Evolutionary conservation across 2,329 filamentous ascomycete genomes (phyloP), one percentile per base, ranked within the genome.

Genomic region (Sarocladium kiliense): DNA sequence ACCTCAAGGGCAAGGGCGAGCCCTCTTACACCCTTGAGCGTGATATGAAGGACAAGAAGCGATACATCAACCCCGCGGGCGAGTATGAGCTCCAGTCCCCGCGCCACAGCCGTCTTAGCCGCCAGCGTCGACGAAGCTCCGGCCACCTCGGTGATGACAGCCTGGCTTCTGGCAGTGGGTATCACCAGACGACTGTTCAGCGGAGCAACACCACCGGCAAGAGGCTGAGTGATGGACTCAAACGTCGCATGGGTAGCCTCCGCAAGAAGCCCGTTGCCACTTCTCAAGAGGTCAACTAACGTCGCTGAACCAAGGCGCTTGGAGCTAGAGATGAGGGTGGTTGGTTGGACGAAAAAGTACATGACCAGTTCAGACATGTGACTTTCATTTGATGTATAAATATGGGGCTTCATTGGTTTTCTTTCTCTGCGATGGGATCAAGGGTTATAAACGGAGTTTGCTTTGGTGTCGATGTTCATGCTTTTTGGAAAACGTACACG

Each of bases 1-100:
- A 95, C 64, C 78, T 89, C 59, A 92, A 93, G 69, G 90, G 89
- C 64, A 91, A 94, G 71, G 88, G 88, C 44, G 88, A 93, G 66
- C 88, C 89, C 2, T 84, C 81, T 2, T 94, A 81, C 71, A 82
- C 84, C 7, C 78, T 87, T 32, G 89, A 93, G 63, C 81, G 81
- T 59, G 80, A 82, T 1, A 71, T 85, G 21, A 88, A 88, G 67
- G 78, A 81, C 25, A 77, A 82, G 65, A 81, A 66, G 61, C 62
- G 63, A 19, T 65, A 65, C 56, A 63, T 63, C 37, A 66, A 68
- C 55, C 53, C 60, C 44, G 60, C 62, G 12, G 65, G 70, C 18
- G 64, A 69, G 19, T 59, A 65, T 59, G 81, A 85, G 64, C 76
- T 84, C 74, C 74, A 76, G 54, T 65, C 73, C 10, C 61, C 58